A percentile compares a stretch with the other conserved stretches of the same genome.
Evolutionary conservation across 805 yeast genomes (phyloP).

Genomic region (Candida coquimbonensis): DNA sequence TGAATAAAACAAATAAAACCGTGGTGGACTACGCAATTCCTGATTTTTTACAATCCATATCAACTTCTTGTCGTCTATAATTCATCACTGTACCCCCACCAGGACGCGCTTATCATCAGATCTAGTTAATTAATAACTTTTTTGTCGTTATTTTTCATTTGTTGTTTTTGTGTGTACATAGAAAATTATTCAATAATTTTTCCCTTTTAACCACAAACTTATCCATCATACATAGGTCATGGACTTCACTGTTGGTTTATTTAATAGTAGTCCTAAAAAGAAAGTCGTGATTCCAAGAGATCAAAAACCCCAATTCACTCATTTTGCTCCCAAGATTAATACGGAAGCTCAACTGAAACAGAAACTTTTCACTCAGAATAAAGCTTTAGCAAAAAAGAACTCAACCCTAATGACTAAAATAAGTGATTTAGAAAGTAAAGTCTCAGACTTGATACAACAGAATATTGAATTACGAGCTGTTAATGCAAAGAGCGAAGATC

Average conservation of each 20-base stretch:
- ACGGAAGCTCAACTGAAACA: conserved; percentile 15
- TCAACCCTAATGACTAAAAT: conserved; percentile 45
- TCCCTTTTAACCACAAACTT: too few relatives aligned
- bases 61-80: too few relatives aligned
- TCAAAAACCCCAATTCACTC: conserved; percentile 7
- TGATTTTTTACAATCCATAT: too few relatives aligned
- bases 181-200: too few relatives aligned
- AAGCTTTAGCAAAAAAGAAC: conserved; percentile 53
- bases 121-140: too few relatives aligned
- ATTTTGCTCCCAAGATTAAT: conserved; percentile 3
- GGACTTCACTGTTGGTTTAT: conserved; percentile 18
- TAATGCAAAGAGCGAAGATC: conserved; percentile 24
- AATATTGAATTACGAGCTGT: conserved; percentile 37
- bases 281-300: conserved; percentile 6
- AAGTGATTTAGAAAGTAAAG: conserved; percentile 43
- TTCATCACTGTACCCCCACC: too few relatives aligned
- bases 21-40: too few relatives aligned
- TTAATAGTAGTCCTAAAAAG: conserved; percentile 15
- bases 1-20: too few relatives aligned
- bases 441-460: conserved; percentile 44
- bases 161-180: too few relatives aligned
- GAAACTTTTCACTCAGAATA: conserved; percentile 34
- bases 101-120: too few relatives aligned
- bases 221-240: conserved; percentile 10
- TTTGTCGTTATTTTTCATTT: too few relatives aligned